Base-by-base conservation (phyloP, 768 basidiomycete genomes). In the Collybiopsis luxurians region DNA sequence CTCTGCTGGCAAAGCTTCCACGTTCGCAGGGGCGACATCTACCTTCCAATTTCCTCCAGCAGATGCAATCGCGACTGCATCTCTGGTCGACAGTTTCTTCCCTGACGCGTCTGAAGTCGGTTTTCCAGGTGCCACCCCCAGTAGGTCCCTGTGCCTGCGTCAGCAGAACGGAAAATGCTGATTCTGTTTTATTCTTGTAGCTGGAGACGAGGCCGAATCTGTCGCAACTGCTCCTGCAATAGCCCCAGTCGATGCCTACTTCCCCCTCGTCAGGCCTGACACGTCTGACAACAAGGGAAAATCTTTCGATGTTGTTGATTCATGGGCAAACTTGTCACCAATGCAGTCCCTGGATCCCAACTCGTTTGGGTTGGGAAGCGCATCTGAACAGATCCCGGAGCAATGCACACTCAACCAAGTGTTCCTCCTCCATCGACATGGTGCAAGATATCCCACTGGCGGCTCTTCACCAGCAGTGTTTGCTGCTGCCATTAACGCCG, bases 361-460 rank as follows among this genome's bases (percentile, higher is more conserved):
- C 1, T 75, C 78, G 1, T 80, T 80, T 62, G 82, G 82, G n/a
- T 69, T 84, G 17, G 76, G 73, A 7, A 64, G 75, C 24, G 67
- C 82, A 9, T 77, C 79, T 12, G 73, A 79, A 0, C 42, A 71
- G 13, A 71, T 82, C 21, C 83, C 82, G 0, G 66, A 69, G 1
- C 76, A 76, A 0, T 85, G 82, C 59, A 67, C 68, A 28, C 61
- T 85, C 45, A 73, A 71, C 1, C 78, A 77, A 47, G 76, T 79
- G 17, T 85, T 89, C 63, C 65, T 89, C 48, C 67, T 89, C 52
- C 85, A 89, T 64, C 80, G 87, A 7, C 87, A 89, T 63, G 88
- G 87, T 30, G 86, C 87, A 5, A 73, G 89, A 28, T 82, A 80
- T 62, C 79, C 83, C 19, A 84, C 82, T 0, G 66, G 70, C 3